A percentile compares a stretch with the other conserved stretches of the same genome.
Conservation (phyloP, 148 eudicot genomes). For the Silene conica region DNA sequence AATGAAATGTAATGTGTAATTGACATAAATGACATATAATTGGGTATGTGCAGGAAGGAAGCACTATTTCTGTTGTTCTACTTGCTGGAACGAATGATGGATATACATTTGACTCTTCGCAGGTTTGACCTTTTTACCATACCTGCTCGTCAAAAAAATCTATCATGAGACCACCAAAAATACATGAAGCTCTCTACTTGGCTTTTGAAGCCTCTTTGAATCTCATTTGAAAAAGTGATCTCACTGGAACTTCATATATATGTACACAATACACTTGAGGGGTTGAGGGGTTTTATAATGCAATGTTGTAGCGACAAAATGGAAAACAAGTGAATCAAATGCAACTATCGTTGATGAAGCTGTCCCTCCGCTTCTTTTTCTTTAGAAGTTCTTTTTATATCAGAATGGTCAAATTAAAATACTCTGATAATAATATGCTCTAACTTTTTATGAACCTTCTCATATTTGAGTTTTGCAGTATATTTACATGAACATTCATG, state of each 20-base stretch:
- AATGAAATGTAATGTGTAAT: not conserved
- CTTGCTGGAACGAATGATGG: slow-evolving; percentile 70
- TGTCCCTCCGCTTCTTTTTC: not conserved
- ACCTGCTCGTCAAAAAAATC: not conserved
- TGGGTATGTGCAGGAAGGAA: slow-evolving; percentile 58
- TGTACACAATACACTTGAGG: not conserved
- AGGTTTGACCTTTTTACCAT: slow-evolving; percentile 37
- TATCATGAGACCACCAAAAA: slow-evolving; percentile 1
- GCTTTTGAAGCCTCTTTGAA: not conserved
- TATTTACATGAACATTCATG: slow-evolving; percentile 60
- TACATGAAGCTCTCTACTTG: not conserved
- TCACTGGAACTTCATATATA: not conserved
- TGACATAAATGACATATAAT: slow-evolving; percentile 14
- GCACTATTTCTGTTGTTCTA: slow-evolving; percentile 43
- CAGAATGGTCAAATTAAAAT: not conserved
- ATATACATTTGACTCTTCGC: slow-evolving; percentile 63
- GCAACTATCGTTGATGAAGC: not conserved
- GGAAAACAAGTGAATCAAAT: slow-evolving; percentile 8
- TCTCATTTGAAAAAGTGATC: not conserved
- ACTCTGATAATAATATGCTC: not conserved
- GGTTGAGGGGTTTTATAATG: not conserved
- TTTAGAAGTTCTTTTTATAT: not conserved
- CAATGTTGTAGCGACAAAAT: not conserved
- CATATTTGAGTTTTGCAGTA: slow-evolving; percentile 40
- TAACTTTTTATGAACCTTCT: not conserved